Evolutionary conservation across 345 rosid genomes (phyloP), one percentile per base, ranked within the genome.

Genomic region (Microthlaspi erraticum): DNA sequence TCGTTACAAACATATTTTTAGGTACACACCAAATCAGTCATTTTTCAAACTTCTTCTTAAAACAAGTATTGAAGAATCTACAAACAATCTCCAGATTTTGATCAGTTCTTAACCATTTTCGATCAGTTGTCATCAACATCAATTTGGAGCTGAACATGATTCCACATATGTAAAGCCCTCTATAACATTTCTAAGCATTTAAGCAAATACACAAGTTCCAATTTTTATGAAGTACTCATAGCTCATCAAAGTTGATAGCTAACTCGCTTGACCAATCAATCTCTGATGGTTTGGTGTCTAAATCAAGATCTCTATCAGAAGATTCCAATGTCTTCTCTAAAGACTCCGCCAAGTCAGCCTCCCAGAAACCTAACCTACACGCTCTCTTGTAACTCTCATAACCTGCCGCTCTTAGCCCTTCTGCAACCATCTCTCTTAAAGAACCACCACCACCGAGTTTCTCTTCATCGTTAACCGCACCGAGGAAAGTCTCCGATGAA

Each of bases 311-410:
- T 0, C 63, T 37, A 26, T 77, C 80, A 6, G 68, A 55, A 32
- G 75, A 71, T 13, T 19, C 81, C 54, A 80, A 50, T 64, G 88
- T 68, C 82, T 82, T 73, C 68, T 91, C 92, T 13, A 91, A 72
- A 19, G 94, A 77, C 60, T 88, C 82, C 0, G 86, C 89, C 66
- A 91, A 80, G 48, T 77, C 82, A 16, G 77, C 64, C 50, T 89
- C 90, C 94, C 91, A 93, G 6, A 78, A 79, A 38, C 93, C 88
- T 66, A 73, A 77, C 43, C 76, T 77, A 79, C 97, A 91, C n/a
- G 84, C 86, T 80, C 81, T 82, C 69, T 66, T 66, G 79, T 91
- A 91, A 13, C 79, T 71, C 54, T 70, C 81, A 19, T 86, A 93
- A 29, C 83, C 80, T 1, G 92, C 73, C 10, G 78, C 92, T 78